Evolutionary conservation across 2,329 filamentous ascomycete species (phyloP).

Genomic region (Conoideocrella luteorostrata): DNA sequence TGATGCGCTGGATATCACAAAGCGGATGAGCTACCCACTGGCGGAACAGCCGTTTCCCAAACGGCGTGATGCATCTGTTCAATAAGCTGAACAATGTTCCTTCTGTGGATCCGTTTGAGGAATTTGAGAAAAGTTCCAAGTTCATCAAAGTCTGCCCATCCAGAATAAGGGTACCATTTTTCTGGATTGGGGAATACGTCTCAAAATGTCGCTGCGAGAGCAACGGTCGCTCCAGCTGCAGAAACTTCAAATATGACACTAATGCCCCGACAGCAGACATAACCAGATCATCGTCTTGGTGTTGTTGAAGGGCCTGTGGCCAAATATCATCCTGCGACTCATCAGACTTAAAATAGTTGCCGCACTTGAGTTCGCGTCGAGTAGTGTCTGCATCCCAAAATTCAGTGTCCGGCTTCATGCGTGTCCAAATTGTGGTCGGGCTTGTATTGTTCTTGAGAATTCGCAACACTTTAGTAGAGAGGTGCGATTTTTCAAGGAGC

Average conservation of each 20-base stretch:
- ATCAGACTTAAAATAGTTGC: conserved; percentile 67
- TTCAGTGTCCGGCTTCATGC: conserved; percentile 77
- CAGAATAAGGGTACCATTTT: conserved; percentile 84
- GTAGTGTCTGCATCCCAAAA: conserved; percentile 87
- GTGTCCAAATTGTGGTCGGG: conserved; percentile 92
- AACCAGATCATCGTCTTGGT: conserved; percentile 68
- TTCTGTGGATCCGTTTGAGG: conserved; percentile 74
- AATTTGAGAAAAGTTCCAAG: conserved; percentile 94
- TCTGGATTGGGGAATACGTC: conserved; percentile 84
- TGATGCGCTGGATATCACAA: conserved; percentile 80
- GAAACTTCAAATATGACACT: conserved; percentile 73
- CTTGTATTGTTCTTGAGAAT: conserved; percentile 95
- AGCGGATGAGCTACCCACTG: conserved; percentile 97
- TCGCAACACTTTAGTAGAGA: conserved; percentile 83
- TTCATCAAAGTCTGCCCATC: conserved; percentile 97
- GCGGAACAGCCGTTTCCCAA: conserved; percentile 90
- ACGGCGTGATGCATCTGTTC: conserved; percentile 92
- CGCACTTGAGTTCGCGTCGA: conserved; percentile 70
- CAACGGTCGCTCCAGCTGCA: conserved; percentile 84
- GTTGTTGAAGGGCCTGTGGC: conserved; percentile 68
- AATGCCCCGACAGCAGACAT: conserved; percentile 91
- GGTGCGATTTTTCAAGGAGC: conserved; percentile 75
- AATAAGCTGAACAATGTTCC: conserved; percentile 87
- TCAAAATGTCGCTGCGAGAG: conserved; percentile 87
- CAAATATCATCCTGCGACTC: conserved; percentile 56